A percentile compares a stretch with the other conserved stretches of the same genome.
Conservation (phyloP, 2,329 filamentous ascomycete species). For the Sporothrix brunneoviolacea region DNA sequence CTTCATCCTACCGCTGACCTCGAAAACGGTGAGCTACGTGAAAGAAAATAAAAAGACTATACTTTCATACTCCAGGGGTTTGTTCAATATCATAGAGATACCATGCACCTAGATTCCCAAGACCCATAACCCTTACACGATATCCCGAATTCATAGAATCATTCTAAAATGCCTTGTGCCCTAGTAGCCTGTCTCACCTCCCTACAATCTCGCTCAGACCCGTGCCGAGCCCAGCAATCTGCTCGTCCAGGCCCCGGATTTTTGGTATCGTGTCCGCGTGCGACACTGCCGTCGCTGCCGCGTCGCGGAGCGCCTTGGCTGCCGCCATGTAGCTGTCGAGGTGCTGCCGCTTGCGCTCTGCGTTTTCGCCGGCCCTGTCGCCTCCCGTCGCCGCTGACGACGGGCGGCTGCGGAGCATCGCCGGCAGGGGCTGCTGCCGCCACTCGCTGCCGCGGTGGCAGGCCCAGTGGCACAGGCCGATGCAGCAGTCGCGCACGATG, state of each 20-base stretch:
- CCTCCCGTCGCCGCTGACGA: too few relatives aligned
- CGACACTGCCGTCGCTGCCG: slow-evolving; percentile 9
- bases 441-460: not conserved
- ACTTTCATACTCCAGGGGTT: too few relatives aligned
- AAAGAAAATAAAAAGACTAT: too few relatives aligned
- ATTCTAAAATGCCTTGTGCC: too few relatives aligned
- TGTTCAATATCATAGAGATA: too few relatives aligned
- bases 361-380: too few relatives aligned
- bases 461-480: slow-evolving; percentile 11
- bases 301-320: not conserved
- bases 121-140: too few relatives aligned
- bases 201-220: not conserved
- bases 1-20: too few relatives aligned
- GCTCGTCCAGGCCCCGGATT: not conserved
- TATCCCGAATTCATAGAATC: too few relatives aligned
- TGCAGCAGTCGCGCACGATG: slow-evolving; percentile 17
- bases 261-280: slow-evolving; percentile 7
- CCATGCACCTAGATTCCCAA: too few relatives aligned
- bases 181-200: too few relatives aligned
- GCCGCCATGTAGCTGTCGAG: slow-evolving; percentile 6
- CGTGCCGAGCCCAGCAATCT: not conserved
- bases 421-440: not conserved
- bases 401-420: not conserved
- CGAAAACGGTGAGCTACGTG: too few relatives aligned
- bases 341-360: not conserved